Evolutionary conservation across 169 alveolate species (phyloP).

Genomic region (Neospora caninum): DNA sequence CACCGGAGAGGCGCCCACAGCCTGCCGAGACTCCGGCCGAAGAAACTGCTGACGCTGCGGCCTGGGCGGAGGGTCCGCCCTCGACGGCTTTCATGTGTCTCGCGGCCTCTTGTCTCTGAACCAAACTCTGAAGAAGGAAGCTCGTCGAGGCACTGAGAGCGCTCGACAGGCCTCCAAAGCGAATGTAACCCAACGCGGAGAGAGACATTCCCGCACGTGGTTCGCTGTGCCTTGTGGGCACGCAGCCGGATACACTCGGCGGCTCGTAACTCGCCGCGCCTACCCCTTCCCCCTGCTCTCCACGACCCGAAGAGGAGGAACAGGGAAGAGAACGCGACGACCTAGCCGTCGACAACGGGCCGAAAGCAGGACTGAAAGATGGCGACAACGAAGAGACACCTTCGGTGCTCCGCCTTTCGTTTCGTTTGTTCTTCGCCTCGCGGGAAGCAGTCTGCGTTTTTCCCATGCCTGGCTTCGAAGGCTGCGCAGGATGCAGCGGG

Average conservation of each 20-base stretch:
- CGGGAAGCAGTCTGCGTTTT: neutral
- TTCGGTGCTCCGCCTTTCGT: neutral
- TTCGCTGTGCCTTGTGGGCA: neutral
- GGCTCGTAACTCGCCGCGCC: neutral
- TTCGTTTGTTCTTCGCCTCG: neutral
- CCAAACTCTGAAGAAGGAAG: neutral
- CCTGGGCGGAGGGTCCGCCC: neutral
- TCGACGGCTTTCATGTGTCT: neutral
- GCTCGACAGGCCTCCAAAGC: neutral
- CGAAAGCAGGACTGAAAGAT: neutral
- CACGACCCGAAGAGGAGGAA: neutral
- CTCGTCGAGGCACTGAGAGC: neutral
- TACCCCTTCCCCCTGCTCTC: neutral
- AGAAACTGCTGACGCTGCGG: neutral
- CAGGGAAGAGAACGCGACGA: neutral
- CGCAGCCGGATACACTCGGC: neutral
- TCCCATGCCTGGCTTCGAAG: neutral
- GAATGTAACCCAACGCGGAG: neutral
- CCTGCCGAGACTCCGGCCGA: neutral
- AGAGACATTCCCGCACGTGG: neutral
- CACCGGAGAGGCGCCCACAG: no score
- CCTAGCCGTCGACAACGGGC: neutral
- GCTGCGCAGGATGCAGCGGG: no score
- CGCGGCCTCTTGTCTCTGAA: neutral
- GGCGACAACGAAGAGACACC: neutral